Evolutionary conservation across 208 protist genomes (phyloP), one percentile per base, ranked within the genome.

Genomic region (Wallacemonas sp.): DNA sequence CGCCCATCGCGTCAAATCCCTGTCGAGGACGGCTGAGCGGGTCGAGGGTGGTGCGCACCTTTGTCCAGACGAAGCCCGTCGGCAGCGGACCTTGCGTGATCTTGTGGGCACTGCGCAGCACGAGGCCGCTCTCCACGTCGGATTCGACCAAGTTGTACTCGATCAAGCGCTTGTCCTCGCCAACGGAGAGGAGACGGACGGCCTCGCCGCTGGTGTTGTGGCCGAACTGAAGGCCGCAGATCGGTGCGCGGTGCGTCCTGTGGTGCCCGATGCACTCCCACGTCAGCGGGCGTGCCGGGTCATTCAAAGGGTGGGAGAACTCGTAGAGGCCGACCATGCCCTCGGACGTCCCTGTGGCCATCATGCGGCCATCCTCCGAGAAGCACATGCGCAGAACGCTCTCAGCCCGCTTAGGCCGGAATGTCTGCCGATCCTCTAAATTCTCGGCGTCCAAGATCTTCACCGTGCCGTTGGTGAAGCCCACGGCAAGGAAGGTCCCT

Each of bases 71-170:
- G 63, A 97, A 88, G 2, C 92, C 92, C 1, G 94, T 98, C 10
- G 96, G 96, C 12, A 85, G 38, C 3, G 90, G 65, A 22, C 81
- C 83, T 76, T 98, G 95, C 29, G 94, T 94, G 60, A 98, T 95
- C 55, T 89, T 86, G 66, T 96, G 85, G 9, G 88, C 86, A 1
- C 71, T 84, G 21, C 87, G 78, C 54, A 97, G 57, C 67, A 87
- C 68, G 12, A 98, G 63, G 39, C 96, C 96, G 13, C 61, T 85
- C 63, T 92, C 82, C 9, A 95, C 78, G 34, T 83, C 78, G 19
- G 89, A 95, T 58, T 94, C 79, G 13, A 85, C 68, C 26, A 98
- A 58, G 71, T 98, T 93, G 73, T 98, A 98, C 81, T 98, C 94
- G 48, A 98, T 93, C 10, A 98, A 72, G 8, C 83, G 68, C 68